phyloP scores from a whole-genome alignment of 495 filamentous ascomycete species.

The Hypoxylon subgilvum region DNA sequence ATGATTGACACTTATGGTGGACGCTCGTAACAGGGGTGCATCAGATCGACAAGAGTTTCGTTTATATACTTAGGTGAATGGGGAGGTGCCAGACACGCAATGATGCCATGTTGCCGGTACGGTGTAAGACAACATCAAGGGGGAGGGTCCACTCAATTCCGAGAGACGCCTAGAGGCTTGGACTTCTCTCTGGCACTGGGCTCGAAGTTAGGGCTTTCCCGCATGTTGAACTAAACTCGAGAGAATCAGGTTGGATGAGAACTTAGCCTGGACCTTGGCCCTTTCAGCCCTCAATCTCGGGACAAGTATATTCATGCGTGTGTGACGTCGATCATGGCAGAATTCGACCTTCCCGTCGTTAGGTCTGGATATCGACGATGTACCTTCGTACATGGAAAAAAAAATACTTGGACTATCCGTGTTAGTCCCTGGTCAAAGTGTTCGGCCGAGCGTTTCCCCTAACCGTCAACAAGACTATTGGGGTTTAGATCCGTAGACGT shows the following conservation, averaged over 20 bases:
- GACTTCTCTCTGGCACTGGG: neutral
- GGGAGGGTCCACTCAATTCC: slow-evolving; percentile 23
- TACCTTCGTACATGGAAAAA: too few relatives aligned
- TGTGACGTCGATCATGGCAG: slow-evolving; percentile 27
- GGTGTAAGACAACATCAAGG: slow-evolving; percentile 32
- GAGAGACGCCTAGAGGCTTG: slow-evolving; percentile 10
- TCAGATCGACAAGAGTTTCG: slow-evolving; percentile 28
- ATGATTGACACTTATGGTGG: neutral
- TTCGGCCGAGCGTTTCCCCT: neutral
- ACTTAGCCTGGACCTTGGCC: slow-evolving; percentile 20
- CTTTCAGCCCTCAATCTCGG: slow-evolving; percentile 34
- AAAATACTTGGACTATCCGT: neutral
- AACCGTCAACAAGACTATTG: slow-evolving; percentile 11
- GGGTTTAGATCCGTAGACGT: slow-evolving; percentile 24
- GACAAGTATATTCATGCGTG: neutral
- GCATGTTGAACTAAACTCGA: slow-evolving; percentile 1
- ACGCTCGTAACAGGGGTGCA: slow-evolving; percentile 3
- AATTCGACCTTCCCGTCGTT: slow-evolving; percentile 19
- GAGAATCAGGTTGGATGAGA: neutral
- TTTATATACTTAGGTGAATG: slow-evolving; percentile 32
- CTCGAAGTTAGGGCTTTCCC: slow-evolving; percentile 10
- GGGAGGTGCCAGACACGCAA: slow-evolving; percentile 13
- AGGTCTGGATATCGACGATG: slow-evolving; percentile 11
- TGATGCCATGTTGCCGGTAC: slow-evolving; percentile 20
- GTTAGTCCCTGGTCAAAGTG: neutral